Percentiles rank a stretch among this genome's conserved stretches.
phyloP scores from a whole-genome alignment of 2,329 filamentous ascomycete species.

The Aureobasidium sp. region DNA sequence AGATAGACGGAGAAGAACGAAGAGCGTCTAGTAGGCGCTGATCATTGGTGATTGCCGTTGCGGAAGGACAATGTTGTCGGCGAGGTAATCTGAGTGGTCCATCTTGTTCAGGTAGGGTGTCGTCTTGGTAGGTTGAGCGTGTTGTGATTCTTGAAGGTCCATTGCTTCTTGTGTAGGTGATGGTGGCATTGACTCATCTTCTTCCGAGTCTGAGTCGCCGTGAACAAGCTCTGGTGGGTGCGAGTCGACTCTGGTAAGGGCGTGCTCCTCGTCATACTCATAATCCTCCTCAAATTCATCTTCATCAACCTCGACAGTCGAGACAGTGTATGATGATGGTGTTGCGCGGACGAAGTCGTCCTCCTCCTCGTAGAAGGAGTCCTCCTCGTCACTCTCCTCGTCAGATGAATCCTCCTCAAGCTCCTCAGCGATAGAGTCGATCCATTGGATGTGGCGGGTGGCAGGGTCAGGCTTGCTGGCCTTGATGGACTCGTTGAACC shows the following conservation, averaged over 20 bases:
- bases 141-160: constrained; percentile 37
- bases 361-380: constrained; percentile 30
- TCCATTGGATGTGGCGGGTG: constrained; percentile 75
- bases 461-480: constrained; percentile 54
- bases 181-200: constrained; percentile 42
- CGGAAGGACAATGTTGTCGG: constrained; percentile 8
- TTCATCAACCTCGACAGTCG: constrained; percentile 35
- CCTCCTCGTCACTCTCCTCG: constrained; percentile 42
- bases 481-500: constrained; percentile 95
- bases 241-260: constrained; percentile 38
- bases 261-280: constrained; percentile 40
- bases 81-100: not conserved
- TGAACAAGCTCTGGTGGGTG: constrained; percentile 43
- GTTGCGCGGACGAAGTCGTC: constrained; percentile 30
- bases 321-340: constrained; percentile 36
- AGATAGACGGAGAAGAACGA: constrained; percentile 1
- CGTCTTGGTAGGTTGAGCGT: constrained; percentile 30
- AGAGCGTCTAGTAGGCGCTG: constrained; percentile 14
- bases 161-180: constrained; percentile 39
- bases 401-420: constrained; percentile 61
- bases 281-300: constrained; percentile 39
- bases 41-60: constrained; percentile 13
- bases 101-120: constrained; percentile 13
- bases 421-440: constrained; percentile 69
- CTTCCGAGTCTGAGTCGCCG: constrained; percentile 35